A percentile compares a stretch with the other conserved stretches of the same genome.
phyloP scores from a whole-genome alignment of 179 eudicot genomes.

The Drosera spatulata region DNA sequence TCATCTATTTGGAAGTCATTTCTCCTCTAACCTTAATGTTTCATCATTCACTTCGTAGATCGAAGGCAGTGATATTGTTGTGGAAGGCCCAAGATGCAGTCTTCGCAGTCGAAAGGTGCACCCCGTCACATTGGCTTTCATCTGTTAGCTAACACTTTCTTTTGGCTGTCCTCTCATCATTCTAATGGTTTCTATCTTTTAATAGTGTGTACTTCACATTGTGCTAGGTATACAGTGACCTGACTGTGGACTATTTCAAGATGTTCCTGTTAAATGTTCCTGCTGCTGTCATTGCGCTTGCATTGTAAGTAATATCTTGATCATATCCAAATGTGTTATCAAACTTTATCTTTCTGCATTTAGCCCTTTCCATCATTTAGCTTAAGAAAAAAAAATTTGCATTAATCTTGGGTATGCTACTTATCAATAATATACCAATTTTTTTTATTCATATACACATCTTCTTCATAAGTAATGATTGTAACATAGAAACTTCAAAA shows the following conservation, averaged over 20 bases:
- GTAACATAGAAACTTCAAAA: too few species aligned
- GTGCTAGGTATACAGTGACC: constrained; percentile 89
- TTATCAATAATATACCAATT: too few species aligned
- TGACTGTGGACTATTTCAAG: constrained; percentile 84
- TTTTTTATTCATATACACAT: too few species aligned
- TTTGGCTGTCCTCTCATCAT: background rate
- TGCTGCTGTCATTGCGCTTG: constrained; percentile 83
- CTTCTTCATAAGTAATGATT: too few species aligned
- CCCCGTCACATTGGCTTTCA: background rate
- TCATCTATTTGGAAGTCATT: too few species aligned
- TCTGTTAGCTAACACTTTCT: background rate
- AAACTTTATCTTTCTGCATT: too few species aligned
- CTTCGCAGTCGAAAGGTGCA: constrained; percentile 84
- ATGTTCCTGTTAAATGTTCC: constrained; percentile 91
- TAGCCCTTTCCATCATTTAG: too few species aligned
- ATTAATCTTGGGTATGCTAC: too few species aligned
- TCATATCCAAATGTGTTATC: too few species aligned
- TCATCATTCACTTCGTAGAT: constrained; percentile 24
- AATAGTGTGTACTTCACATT: background rate
- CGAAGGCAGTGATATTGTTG: constrained; percentile 83
- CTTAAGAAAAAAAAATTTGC: too few species aligned
- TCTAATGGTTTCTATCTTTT: too few species aligned
- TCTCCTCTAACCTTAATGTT: background rate
- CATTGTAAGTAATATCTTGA: constrained; percentile 44
- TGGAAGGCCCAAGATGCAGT: constrained; percentile 97